Evolutionary conservation across 352 stramenopile species (phyloP).

Genomic region (Phytophthora colocasiae): DNA sequence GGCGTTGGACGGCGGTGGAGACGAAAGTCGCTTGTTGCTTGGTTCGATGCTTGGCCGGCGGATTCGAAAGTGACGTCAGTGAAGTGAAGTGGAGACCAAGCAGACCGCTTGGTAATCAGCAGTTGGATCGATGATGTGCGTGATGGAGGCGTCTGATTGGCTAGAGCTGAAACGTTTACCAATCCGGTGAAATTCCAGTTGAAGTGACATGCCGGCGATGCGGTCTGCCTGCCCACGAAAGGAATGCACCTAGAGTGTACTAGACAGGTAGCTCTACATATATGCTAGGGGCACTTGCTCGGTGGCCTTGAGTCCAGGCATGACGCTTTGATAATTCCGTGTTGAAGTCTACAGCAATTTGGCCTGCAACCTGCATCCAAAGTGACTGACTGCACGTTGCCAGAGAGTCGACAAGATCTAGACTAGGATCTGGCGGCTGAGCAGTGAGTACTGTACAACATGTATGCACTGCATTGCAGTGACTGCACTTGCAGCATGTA

Average conservation of each 20-base stretch:
- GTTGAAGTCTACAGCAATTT: not conserved
- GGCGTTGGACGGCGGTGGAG: not conserved
- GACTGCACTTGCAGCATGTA: too few species aligned
- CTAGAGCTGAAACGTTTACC: constrained; percentile 3
- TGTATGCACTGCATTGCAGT: too few species aligned
- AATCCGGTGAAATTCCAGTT: constrained; percentile 2
- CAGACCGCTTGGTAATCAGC: constrained; percentile 26
- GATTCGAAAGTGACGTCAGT: constrained; percentile 36
- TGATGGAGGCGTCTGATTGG: constrained; percentile 17
- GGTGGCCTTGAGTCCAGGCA: too few species aligned
- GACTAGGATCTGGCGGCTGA: too few species aligned
- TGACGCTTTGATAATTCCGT: too few species aligned
- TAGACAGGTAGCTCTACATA: too few species aligned
- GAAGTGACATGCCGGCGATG: not conserved
- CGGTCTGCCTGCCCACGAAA: too few species aligned
- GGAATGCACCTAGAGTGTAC: too few species aligned
- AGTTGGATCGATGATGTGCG: constrained; percentile 1
- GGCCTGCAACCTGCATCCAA: not conserved
- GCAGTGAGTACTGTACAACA: too few species aligned
- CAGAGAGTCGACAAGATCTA: too few species aligned
- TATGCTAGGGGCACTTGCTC: too few species aligned
- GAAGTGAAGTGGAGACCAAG: constrained; percentile 15
- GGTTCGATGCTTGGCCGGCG: not conserved
- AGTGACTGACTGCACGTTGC: not conserved
- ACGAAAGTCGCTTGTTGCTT: not conserved